phyloP scores from a whole-genome alignment of 2,329 filamentous ascomycete species.

The Penicillium rolfsii region DNA sequence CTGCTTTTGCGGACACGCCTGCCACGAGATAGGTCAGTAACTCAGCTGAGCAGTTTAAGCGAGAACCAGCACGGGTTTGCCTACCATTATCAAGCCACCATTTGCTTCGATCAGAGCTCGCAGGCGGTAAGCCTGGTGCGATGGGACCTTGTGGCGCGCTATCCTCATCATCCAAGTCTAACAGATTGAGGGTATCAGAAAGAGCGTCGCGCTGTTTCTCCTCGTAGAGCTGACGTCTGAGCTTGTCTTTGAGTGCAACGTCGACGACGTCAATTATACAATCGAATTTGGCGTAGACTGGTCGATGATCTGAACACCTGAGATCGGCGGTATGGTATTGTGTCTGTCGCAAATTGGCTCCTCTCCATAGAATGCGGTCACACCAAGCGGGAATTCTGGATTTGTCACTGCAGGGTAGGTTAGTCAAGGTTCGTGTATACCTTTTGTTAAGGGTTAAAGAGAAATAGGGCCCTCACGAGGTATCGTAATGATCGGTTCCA shows the following conservation, averaged over 20 bases:
- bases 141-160: constrained; percentile 79
- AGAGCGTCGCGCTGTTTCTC: constrained; percentile 62
- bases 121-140: constrained; percentile 71
- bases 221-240: constrained; percentile 75
- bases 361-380: constrained; percentile 87
- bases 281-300: constrained; percentile 87
- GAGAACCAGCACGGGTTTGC: constrained; percentile 19
- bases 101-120: constrained; percentile 64
- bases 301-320: constrained; percentile 92
- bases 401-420: constrained; percentile 70
- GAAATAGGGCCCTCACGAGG: constrained; percentile 63
- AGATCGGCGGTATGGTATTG: constrained; percentile 82
- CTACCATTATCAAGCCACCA: constrained; percentile 68
- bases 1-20: constrained; percentile 75
- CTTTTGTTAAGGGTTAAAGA: neutral
- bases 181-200: constrained; percentile 24
- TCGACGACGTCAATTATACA: constrained; percentile 81
- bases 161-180: constrained; percentile 66
- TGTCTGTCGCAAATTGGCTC: constrained; percentile 77
- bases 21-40: constrained; percentile 10
- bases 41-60: neutral
- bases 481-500: constrained; percentile 86
- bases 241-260: constrained; percentile 69
- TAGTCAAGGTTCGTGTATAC: constrained; percentile 25
- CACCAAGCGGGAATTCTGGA: constrained; percentile 96